Evolutionary conservation across 2,329 filamentous ascomycete species (phyloP).

Genomic region (Claviceps paspali): DNA sequence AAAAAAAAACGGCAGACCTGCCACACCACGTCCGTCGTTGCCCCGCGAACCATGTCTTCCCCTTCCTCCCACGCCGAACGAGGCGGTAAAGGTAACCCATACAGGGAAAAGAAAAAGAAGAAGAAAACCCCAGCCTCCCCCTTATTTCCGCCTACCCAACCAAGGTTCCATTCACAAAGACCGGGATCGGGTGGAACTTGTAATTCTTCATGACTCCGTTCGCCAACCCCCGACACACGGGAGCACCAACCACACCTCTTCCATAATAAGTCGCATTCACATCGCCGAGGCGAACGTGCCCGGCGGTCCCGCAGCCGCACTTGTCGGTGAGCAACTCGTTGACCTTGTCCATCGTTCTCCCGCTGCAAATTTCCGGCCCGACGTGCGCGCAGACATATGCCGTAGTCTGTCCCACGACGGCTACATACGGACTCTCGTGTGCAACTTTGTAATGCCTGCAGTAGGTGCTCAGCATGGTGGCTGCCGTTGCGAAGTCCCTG

Average conservation of each 20-base stretch:
- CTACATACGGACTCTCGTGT: neutral
- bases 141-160: too few relatives aligned
- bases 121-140: too few relatives aligned
- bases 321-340: neutral
- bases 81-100: too few relatives aligned
- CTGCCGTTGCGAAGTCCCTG: neutral
- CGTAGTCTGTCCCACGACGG: neutral
- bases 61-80: too few relatives aligned
- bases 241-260: neutral
- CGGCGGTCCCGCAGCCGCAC: neutral
- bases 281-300: neutral
- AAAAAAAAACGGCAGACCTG: neutral
- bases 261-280: constrained; percentile 1
- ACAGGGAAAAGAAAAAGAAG: too few relatives aligned
- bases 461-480: neutral
- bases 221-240: neutral
- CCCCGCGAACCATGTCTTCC: too few relatives aligned
- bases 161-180: neutral
- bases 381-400: constrained; percentile 2
- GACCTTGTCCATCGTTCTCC: neutral
- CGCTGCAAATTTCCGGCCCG: neutral
- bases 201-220: neutral
- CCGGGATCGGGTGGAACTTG: neutral
- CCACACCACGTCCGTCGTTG: neutral
- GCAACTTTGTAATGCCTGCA: neutral